Evolutionary conservation across 208 protist species (phyloP).

Genomic region (Angomonas ambiguus): DNA sequence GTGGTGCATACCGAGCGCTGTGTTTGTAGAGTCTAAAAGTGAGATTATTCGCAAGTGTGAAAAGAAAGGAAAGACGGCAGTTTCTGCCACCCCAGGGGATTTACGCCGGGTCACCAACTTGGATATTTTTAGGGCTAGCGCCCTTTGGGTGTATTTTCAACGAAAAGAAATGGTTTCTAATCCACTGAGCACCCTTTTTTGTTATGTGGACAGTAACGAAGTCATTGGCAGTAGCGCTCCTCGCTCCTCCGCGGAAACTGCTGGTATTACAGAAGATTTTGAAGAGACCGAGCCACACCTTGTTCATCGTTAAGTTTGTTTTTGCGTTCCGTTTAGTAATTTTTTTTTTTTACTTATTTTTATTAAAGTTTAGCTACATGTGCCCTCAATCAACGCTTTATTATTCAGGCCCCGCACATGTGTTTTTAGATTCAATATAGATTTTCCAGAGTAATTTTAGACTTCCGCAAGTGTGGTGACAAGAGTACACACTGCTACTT

Average conservation of each 20-base stretch:
- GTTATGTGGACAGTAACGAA: conserved; percentile 19
- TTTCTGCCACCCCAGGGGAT: conserved; percentile 56
- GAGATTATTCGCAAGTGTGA: conserved; percentile 27
- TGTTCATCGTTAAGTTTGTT: background rate
- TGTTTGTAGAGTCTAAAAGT: conserved; percentile 30
- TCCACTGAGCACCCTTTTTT: conserved; percentile 20
- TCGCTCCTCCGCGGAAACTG: background rate
- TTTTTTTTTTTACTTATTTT: background rate
- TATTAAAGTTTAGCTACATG: too few species aligned
- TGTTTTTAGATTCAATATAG: too few species aligned
- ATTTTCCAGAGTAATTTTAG: too few species aligned
- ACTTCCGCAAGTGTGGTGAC: too few species aligned
- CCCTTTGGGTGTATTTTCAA: conserved; percentile 55
- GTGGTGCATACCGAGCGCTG: conserved; percentile 50
- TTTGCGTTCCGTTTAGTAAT: background rate
- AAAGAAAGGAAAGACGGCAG: conserved; percentile 7
- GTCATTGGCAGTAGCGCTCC: background rate
- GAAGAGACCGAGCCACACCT: background rate
- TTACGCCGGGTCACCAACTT: conserved; percentile 49
- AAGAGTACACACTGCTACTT: too few species aligned
- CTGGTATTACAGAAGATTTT: background rate
- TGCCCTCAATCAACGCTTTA: too few species aligned
- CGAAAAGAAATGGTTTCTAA: conserved; percentile 32
- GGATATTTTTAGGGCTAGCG: conserved; percentile 76
- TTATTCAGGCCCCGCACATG: too few species aligned